A percentile compares a stretch with the other conserved stretches of the same genome.
Conservation (phyloP, 1,284 basidiomycete species). For the Cryptococcus floricola region DNA sequence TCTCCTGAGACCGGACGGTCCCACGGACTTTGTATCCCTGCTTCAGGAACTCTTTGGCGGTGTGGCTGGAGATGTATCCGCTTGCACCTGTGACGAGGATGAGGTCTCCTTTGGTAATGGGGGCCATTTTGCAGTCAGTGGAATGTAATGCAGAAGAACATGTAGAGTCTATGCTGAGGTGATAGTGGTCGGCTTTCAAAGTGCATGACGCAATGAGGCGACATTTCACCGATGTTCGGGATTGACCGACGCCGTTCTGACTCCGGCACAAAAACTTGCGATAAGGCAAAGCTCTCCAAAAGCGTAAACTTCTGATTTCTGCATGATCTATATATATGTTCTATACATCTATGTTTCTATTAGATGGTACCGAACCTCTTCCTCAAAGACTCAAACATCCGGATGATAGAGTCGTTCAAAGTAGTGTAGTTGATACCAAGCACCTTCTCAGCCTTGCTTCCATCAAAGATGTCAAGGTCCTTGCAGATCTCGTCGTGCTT, state of each 20-base stretch:
- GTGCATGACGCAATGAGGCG: no score
- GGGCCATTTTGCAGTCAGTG: constrained; percentile 11
- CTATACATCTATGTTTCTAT: neutral
- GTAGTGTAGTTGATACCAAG: constrained; percentile 39
- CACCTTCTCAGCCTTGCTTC: constrained; percentile 32
- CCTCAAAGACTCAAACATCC: constrained; percentile 35
- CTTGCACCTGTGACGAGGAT: no score
- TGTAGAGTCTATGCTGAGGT: no score
- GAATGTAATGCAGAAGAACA: no score
- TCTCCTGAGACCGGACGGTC: no score
- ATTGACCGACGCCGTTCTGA: neutral
- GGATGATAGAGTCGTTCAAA: constrained; percentile 28
- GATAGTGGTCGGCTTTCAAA: no score
- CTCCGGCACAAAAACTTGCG: no score
- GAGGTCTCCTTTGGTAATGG: constrained; percentile 19
- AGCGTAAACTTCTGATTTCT: neutral
- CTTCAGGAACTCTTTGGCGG: no score
- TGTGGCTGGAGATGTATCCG: no score
- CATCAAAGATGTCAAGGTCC: constrained; percentile 23
- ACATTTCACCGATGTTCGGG: no score
- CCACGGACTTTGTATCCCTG: no score
- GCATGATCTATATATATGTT: constrained; percentile 1
- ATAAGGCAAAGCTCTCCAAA: no score
- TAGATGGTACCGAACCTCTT: constrained; percentile 20
- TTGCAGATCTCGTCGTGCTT: constrained; percentile 21